phyloP scores from a whole-genome alignment of 306 rosid genomes.

The Lathyrus oleraceus region DNA sequence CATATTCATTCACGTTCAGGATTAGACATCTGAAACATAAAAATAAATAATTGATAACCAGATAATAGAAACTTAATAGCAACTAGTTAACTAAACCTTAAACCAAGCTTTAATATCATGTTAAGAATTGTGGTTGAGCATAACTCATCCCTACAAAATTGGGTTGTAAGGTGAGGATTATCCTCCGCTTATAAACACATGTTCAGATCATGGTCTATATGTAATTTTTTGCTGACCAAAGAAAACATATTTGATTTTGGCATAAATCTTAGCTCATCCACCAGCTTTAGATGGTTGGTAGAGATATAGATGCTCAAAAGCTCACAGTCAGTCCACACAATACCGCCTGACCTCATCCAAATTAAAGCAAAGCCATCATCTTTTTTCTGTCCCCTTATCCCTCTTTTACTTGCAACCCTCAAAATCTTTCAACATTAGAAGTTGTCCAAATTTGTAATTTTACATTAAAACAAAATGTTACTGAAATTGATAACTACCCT shows the following conservation, averaged over 20 bases:
- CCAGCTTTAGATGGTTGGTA: conserved; percentile 4
- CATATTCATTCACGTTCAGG: too few species aligned
- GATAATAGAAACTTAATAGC: too few species aligned
- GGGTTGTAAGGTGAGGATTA: too few species aligned
- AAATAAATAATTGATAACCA: too few species aligned
- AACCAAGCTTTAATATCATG: too few species aligned
- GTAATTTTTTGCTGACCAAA: too few species aligned
- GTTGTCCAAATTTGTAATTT: not conserved
- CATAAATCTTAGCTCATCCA: not conserved
- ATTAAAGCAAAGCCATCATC: conserved; percentile 39
- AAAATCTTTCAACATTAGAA: not conserved
- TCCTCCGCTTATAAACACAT: too few species aligned
- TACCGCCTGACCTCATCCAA: conserved; percentile 39
- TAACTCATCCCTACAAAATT: too few species aligned
- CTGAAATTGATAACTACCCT: not conserved
- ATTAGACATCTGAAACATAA: too few species aligned
- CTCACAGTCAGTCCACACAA: conserved; percentile 26
- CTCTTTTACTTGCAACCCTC: not conserved
- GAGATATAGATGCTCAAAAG: conserved; percentile 23
- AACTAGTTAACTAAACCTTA: too few species aligned
- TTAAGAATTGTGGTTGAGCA: too few species aligned
- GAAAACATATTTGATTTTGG: not conserved
- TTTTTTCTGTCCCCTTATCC: conserved; percentile 26
- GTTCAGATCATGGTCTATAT: too few species aligned
- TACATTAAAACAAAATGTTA: not conserved